A percentile compares a stretch with the other conserved stretches of the same genome.
Evolutionary conservation across 129 eudicot species (phyloP).

Genomic region (Deinandra increscens): DNA sequence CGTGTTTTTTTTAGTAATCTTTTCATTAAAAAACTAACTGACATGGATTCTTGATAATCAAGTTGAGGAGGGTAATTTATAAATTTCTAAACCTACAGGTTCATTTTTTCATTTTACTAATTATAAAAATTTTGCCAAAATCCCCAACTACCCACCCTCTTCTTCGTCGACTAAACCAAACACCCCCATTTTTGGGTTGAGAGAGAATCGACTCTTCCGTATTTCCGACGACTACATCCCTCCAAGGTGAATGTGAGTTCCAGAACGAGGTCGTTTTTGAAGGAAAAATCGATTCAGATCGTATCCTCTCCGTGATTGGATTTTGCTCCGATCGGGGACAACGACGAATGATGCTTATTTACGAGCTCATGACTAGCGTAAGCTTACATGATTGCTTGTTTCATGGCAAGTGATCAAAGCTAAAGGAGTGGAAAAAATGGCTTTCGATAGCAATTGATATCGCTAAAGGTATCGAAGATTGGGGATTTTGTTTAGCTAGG

Average conservation of each 20-base stretch:
- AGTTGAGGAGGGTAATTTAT: no score
- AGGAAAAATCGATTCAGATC: constrained; percentile 52
- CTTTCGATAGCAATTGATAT: constrained; percentile 51
- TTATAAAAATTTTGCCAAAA: no score
- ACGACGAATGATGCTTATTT: constrained; percentile 77
- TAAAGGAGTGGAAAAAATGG: constrained; percentile 61
- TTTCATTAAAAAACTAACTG: no score
- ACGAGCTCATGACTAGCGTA: constrained; percentile 83
- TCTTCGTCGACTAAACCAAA: no score
- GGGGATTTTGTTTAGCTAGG: constrained; percentile 90
- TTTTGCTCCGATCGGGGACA: constrained; percentile 67
- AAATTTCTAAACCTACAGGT: no score
- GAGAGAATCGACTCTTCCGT: no score
- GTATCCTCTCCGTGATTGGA: constrained; percentile 56
- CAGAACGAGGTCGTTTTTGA: constrained; percentile 85
- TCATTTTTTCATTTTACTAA: no score
- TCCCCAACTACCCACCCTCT: no score
- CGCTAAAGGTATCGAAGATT: constrained; percentile 79
- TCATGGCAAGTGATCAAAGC: constrained; percentile 56
- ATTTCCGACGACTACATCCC: no score
- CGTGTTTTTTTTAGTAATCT: no score
- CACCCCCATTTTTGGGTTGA: no score
- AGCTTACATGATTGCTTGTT: constrained; percentile 88
- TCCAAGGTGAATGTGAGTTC: constrained; percentile 94
- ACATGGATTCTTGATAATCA: no score